Evolutionary conservation across 345 rosid species (phyloP), one percentile per base, ranked within the genome.

Genomic region (Laguncularia racemosa): DNA sequence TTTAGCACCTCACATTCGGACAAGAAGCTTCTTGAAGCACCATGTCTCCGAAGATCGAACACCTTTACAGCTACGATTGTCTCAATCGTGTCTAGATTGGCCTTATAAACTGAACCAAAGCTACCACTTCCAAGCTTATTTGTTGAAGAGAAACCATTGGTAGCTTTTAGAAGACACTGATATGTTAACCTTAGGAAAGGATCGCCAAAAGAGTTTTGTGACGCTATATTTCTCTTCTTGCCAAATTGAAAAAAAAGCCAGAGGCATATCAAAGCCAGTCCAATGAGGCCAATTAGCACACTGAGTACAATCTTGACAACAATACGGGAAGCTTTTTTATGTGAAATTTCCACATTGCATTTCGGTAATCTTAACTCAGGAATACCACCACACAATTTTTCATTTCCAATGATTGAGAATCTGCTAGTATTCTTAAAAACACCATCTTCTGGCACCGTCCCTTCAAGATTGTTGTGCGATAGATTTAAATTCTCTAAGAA

Each of bases 341-440:
- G 40, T 33, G 40, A 8, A 6, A 33, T 33, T 33, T 33, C 40
- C 40, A 33, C 6, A 6, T 33, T 4, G 40, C 40, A 33, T 33
- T 6, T 33, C 10, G 40, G 40, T 6, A 33, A 3, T 33, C 6
- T 33, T 8, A 33, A 33, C 9, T 33, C 40, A 8, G 40, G 40
- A 33, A 33, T 33, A 33, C 75, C 72, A 10, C 78, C 70, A 43
- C 78, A 70, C 0, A 74, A 62, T 54, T 56, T 60, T 6, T 46
- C 20, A 61, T 74, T 74, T 56, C 78, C 70, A 6, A 3, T 4
- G 44, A 70, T 13, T 10, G 57, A 55, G 20, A 26, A 1, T 3
- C 47, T 61, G 46, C 64, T 67, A 3, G n/a, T 44, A 62, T 75
- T 75, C 26, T 15, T 18, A 51, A 75, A 71, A 51, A 71, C 3